Evolutionary conservation across 495 filamentous ascomycete genomes (phyloP), one percentile per base, ranked within the genome.

Genomic region (Neohortaea acidophila): DNA sequence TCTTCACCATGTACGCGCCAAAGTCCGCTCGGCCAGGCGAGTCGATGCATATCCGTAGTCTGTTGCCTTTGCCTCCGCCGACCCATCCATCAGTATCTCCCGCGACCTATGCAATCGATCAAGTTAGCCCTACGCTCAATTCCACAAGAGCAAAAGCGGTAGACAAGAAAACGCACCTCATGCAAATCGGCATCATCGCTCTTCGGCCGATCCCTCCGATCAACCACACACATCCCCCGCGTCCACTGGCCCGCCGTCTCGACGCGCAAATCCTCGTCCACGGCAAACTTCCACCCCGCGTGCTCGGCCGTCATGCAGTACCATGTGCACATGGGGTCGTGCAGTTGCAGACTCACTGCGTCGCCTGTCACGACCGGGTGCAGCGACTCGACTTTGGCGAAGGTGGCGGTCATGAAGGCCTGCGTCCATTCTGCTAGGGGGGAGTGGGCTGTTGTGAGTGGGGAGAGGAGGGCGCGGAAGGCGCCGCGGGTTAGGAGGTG

Each of bases 171-270:
- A n/a, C n/a, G 42, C 36, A 64, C 59, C 38, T 81, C 67, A 25
- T 53, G 57, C 33, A 51, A 58, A 17, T 44, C 54, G 28, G 61
- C 56, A 23, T 76, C 72, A 9, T 49, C 41, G 42, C 65, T 72
- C 46, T 73, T 74, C 31, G 69, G 57, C 31, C 53, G 43, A 9
- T 60, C 67, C 11, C 89, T 66, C 8, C 73, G 62, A 58, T 97
- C 91, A 23, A 84, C 63, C 13, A 96, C 69, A 54, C 83, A 85
- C 77, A 84, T 82, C 2, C 89, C 89, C 29, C 79, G 65, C 36
- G 87, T 94, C 89, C 89, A 97, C 59, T 96, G 87, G 4, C 89
- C 89, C 21, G 67, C 54, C 1, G 81, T 82, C 56, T 97, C 89
- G 18, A 97, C 63, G 11, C 89, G 68, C 36, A 96, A 77, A 58